Conservation (phyloP, 441 rosid species). For the Euphorbia schlechtendalii region DNA sequence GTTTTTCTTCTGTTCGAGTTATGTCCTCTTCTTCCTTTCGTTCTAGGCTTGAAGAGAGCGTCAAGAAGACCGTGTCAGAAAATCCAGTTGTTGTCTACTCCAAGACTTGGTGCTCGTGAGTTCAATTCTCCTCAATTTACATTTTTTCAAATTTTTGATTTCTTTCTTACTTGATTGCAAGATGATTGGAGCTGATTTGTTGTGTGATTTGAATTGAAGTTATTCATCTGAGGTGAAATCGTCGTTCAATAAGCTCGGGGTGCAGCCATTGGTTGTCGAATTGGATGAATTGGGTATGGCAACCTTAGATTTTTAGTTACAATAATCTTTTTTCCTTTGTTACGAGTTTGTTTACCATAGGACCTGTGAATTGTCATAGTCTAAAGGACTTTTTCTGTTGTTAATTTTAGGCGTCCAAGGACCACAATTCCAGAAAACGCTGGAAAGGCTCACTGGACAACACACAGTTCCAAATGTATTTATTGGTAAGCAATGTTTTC, state of each 20-base stretch:
- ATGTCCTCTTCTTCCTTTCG: slow-evolving; percentile 55
- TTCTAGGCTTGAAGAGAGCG: slow-evolving; percentile 70
- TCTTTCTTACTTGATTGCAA: neutral
- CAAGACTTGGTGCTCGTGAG: slow-evolving; percentile 96
- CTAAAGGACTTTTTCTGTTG: neutral
- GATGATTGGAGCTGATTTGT: neutral
- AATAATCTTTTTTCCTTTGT: neutral
- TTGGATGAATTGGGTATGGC: slow-evolving; percentile 79
- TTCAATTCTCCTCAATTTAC: slow-evolving; percentile 21
- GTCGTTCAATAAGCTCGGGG: slow-evolving; percentile 66
- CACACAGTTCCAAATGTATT: slow-evolving; percentile 93
- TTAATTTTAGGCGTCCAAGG: slow-evolving; percentile 70
- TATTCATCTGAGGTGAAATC: slow-evolving; percentile 87
- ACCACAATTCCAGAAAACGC: slow-evolving; percentile 71
- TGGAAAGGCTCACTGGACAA: slow-evolving; percentile 89
- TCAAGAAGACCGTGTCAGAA: slow-evolving; percentile 59
- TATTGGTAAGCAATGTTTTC: slow-evolving; percentile 47
- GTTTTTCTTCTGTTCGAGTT: slow-evolving; percentile 32
- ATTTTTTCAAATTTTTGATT: neutral
- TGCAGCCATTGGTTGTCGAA: slow-evolving; percentile 71
- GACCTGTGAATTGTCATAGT: neutral
- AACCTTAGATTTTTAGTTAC: slow-evolving; percentile 3
- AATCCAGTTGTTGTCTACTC: slow-evolving; percentile 90
- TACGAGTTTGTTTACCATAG: neutral
- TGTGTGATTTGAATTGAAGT: slow-evolving; percentile 29